phyloP scores from a whole-genome alignment of 2,329 filamentous ascomycete species.

The Cercospora canescens region DNA sequence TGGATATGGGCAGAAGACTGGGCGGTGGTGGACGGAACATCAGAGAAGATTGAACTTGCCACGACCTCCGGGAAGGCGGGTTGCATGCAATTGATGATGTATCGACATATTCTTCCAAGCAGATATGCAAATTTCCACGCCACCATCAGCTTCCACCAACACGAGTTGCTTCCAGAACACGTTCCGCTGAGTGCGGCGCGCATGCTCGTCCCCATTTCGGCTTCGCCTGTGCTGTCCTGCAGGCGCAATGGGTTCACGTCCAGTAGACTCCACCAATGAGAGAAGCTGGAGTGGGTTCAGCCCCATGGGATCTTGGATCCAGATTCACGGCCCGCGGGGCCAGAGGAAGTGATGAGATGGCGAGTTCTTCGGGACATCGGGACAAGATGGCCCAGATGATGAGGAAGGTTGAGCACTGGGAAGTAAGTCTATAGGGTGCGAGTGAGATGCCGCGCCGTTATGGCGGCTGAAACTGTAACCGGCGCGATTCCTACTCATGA shows the following conservation, averaged over 20 bases:
- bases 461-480: neutral
- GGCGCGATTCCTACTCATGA: neutral
- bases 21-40: conserved; percentile 22
- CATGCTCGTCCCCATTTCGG: neutral
- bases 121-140: neutral
- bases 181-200: neutral
- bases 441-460: neutral
- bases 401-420: neutral
- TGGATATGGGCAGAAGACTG: conserved; percentile 32
- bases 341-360: neutral
- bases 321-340: conserved; percentile 1
- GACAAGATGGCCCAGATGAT: neutral
- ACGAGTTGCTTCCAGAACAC: neutral
- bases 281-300: neutral
- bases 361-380: neutral
- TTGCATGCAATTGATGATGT: neutral
- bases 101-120: neutral
- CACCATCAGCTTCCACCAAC: neutral
- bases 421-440: neutral
- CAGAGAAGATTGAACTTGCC: conserved; percentile 22
- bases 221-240: neutral
- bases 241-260: neutral
- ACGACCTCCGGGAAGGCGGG: neutral
- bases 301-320: neutral
- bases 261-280: neutral